Conservation (phyloP, 164 flowering plant species). For the Vitis cinerea region DNA sequence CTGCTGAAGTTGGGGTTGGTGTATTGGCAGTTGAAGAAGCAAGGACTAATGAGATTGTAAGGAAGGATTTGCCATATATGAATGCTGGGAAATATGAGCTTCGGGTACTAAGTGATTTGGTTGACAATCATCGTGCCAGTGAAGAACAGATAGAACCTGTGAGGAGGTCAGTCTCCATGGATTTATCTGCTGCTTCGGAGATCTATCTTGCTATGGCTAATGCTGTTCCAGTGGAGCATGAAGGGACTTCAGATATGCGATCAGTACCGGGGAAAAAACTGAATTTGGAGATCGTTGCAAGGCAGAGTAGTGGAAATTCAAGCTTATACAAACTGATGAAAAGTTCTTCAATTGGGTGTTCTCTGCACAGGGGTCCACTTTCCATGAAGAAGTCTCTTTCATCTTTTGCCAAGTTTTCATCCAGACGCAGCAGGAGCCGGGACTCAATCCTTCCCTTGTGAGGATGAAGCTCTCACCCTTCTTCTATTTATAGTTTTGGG, state of each 20-base stretch:
- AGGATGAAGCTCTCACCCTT: neutral
- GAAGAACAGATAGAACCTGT: conserved; percentile 28
- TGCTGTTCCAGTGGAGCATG: conserved; percentile 10
- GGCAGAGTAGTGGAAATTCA: conserved; percentile 16
- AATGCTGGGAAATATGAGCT: conserved; percentile 1
- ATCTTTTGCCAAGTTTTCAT: conserved; percentile 35
- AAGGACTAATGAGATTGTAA: conserved; percentile 2
- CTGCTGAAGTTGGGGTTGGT: conserved; percentile 6
- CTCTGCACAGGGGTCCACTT: conserved; percentile 29
- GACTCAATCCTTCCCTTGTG: conserved; percentile 41
- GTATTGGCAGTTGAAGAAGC: neutral
- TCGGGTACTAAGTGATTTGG: conserved; percentile 35
- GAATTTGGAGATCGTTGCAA: conserved; percentile 10
- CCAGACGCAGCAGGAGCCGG: conserved; percentile 33
- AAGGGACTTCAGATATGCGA: conserved; percentile 18
- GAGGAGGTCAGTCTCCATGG: conserved; percentile 60
- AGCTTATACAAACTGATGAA: conserved; percentile 31
- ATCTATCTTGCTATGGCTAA: conserved; percentile 23
- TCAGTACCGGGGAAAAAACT: neutral
- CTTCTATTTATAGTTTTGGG: no score
- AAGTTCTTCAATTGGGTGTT: conserved; percentile 29
- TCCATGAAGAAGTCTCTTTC: conserved; percentile 58
- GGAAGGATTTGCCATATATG: neutral
- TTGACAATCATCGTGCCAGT: conserved; percentile 8
- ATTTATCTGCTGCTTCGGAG: conserved; percentile 32